These are phyloP conservation scores for Tetradesmus lagerheimii DNA, from an alignment of 139 green algal genomes.

Conservation along the genomic window DNA sequence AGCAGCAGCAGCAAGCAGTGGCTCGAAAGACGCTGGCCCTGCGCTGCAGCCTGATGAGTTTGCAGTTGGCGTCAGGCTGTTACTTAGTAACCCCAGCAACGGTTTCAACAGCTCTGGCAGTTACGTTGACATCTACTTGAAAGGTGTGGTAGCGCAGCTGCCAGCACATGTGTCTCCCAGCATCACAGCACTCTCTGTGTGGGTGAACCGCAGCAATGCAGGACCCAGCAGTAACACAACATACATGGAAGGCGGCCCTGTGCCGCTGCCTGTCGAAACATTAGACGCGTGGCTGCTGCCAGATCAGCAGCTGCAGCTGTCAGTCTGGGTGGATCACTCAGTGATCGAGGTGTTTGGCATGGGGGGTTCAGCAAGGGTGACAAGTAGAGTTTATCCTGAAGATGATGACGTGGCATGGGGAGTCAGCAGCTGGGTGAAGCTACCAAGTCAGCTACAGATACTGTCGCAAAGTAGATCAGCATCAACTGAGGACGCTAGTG, in stretches of 20 bases:
- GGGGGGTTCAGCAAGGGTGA: conserved; percentile 24
- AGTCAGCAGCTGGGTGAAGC: neutral
- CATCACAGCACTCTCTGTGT: conserved; percentile 16
- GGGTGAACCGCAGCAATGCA: conserved; percentile 14
- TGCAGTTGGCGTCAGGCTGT: conserved; percentile 21
- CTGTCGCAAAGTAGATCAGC: neutral
- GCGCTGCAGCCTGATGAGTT: neutral
- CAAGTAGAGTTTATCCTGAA: conserved; percentile 18
- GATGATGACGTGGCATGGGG: conserved; percentile 35
- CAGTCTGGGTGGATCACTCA: conserved; percentile 40
- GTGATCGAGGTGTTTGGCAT: conserved; percentile 40
- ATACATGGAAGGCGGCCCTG: conserved; percentile 20
- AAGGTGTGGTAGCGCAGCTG: neutral
- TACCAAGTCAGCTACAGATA: neutral
- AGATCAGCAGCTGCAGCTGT: neutral
- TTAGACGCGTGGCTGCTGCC: neutral
- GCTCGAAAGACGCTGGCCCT: neutral
- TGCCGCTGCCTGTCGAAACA: conserved; percentile 14
- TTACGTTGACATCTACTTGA: conserved; percentile 2
- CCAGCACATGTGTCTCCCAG: neutral
- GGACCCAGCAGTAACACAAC: conserved; percentile 19
- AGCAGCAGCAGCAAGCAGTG: neutral
- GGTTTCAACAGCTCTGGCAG: neutral
- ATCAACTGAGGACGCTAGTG: neutral
- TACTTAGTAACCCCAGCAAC: neutral